Evolutionary conservation across 768 basidiomycete species (phyloP).

Genomic region (Tulasnella sp.): DNA sequence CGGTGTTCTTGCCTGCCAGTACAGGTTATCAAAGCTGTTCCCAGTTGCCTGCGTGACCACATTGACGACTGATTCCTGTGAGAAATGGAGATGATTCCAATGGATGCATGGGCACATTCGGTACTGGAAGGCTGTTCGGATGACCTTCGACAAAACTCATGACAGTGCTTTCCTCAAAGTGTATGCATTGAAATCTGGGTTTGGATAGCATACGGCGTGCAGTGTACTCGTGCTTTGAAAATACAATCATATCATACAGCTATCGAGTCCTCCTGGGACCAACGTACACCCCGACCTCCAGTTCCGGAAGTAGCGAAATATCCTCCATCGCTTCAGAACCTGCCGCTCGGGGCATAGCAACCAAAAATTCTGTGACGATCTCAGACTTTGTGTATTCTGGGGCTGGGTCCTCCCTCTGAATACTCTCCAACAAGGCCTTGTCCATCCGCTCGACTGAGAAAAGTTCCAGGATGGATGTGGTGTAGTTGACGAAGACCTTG

Average conservation of each 20-base stretch:
- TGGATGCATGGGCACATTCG: neutral
- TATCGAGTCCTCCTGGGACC: neutral
- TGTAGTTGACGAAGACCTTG: neutral
- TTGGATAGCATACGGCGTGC: neutral
- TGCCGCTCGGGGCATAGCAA: neutral
- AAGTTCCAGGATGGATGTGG: neutral
- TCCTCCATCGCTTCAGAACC: neutral
- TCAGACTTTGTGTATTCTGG: neutral
- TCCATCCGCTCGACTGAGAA: slow-evolving; percentile 1
- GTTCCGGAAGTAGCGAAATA: neutral
- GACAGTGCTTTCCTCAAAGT: no score
- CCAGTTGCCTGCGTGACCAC: neutral
- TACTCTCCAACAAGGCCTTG: neutral
- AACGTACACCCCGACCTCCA: neutral
- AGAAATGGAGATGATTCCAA: neutral
- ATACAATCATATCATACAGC: neutral
- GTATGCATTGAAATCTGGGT: neutral
- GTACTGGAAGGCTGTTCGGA: neutral
- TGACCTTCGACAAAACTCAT: neutral
- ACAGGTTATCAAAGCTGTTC: neutral
- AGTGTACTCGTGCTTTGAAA: neutral
- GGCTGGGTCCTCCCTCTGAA: neutral
- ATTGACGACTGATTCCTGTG: neutral
- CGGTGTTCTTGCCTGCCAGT: neutral
- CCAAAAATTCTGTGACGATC: neutral